Evolutionary conservation across 768 basidiomycete genomes (phyloP), one percentile per base, ranked within the genome.

Genomic region (Lactarius sanguifluus): DNA sequence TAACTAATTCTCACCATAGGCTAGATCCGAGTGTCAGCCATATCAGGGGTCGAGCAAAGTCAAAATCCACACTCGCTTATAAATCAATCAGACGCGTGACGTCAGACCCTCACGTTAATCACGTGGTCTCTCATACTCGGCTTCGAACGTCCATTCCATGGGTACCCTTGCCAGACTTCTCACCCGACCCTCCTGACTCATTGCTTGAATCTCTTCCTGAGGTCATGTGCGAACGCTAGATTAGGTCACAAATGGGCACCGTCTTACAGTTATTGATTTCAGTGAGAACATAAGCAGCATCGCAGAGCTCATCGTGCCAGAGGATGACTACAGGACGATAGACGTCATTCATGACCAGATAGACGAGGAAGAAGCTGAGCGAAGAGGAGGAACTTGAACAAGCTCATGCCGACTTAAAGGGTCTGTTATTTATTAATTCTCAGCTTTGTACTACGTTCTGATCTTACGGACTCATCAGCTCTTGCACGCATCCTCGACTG

Each of bases 321-420:
- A 89, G 52, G 89, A 91, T 61, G 91, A 93, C 75, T 91, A 86
- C 73, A 77, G 88, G 64, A 87, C 88, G 15, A 90, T 93, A 58
- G 85, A 86, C 18, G 85, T 83, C 8, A 86, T 90, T 9, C 89
- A 92, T 70, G 86, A 91, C 65, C 86, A 82, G 69, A 86, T 91
- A 73, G 82, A 82, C 16, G 71, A 80, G 8, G 84, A 84, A 12
- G 84, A 88, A 66, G 78, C 81, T 8, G 80, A 76, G 62, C 78
- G 86, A 59, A 88, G 84, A n/a, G 76, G 87, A 85, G 71, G 89
- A 89, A 55, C 75, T 89, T 0, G 90, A 92, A 57, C 85, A 89
- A 56, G 82, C 85, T 3, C 86, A 89, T 67, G 75, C 81, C 0
- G 86, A 83, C 68, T 75, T 92, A 36, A 89, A 87, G 80, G 83